These are phyloP conservation scores for Diaporthe nobilis DNA, from an alignment of 2,329 filamentous ascomycete genomes.

Conservation along the genomic window DNA sequence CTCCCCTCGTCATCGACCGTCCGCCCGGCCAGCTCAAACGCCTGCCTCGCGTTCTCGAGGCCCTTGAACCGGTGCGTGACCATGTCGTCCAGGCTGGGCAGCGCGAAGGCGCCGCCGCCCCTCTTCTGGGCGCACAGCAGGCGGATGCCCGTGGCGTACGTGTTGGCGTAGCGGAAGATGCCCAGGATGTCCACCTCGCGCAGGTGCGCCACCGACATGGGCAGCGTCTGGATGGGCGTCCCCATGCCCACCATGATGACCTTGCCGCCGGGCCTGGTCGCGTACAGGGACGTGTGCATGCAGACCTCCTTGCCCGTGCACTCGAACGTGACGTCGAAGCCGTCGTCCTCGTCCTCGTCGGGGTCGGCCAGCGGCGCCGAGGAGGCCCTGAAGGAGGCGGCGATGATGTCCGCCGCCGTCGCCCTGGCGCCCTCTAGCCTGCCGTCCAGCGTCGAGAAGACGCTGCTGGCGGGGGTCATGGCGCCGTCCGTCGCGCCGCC, in stretches of 20 bases:
- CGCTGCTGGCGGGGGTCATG: slow-evolving; percentile 62
- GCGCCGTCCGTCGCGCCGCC: slow-evolving; percentile 51
- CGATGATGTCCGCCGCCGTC: slow-evolving; percentile 64
- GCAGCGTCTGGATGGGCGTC: slow-evolving; percentile 80
- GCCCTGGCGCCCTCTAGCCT: slow-evolving; percentile 66
- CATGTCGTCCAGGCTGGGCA: slow-evolving; percentile 77
- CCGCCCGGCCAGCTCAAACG: slow-evolving; percentile 79
- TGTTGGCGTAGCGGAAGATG: slow-evolving; percentile 84
- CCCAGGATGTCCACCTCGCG: slow-evolving; percentile 85
- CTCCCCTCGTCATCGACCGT: slow-evolving; percentile 78
- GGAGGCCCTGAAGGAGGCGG: slow-evolving; percentile 54
- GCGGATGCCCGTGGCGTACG: slow-evolving; percentile 79
- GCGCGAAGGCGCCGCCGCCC: slow-evolving; percentile 54
- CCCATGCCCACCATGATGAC: slow-evolving; percentile 87
- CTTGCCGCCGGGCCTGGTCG: slow-evolving; percentile 78
- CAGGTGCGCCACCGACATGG: slow-evolving; percentile 79
- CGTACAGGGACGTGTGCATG: slow-evolving; percentile 82
- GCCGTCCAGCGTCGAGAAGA: slow-evolving; percentile 59
- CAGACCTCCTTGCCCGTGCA: slow-evolving; percentile 83
- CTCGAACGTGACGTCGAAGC: slow-evolving; percentile 80
- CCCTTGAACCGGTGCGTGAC: slow-evolving; percentile 82
- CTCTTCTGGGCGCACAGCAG: slow-evolving; percentile 65
- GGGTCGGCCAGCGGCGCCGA: slow-evolving; percentile 44
- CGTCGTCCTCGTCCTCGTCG: slow-evolving; percentile 58
- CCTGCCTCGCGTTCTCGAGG: slow-evolving; percentile 71